phyloP scores from a whole-genome alignment of 2,329 filamentous ascomycete genomes.

The Davidsoniella australis region DNA sequence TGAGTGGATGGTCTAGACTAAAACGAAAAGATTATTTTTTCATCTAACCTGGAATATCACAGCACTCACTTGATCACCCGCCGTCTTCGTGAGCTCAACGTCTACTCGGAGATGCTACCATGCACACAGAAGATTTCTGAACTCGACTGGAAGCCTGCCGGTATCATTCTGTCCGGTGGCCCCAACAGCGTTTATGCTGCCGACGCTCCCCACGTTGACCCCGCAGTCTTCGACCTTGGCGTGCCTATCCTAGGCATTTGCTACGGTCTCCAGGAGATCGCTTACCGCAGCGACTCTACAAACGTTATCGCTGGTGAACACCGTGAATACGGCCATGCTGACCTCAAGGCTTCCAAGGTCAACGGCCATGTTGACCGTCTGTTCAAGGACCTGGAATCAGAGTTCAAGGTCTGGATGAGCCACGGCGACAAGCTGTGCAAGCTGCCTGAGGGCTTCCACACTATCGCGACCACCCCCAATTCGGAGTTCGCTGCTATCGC shows the following conservation, averaged over 20 bases:
- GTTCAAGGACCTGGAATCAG: conserved; percentile 56
- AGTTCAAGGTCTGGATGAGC: conserved; percentile 52
- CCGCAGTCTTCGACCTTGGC: conserved; percentile 58
- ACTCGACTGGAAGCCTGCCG: conserved; percentile 62
- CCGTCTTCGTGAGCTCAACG: conserved; percentile 58
- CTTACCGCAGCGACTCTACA: conserved; percentile 43
- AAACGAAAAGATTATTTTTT: neutral
- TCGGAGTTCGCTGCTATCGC: conserved; percentile 67
- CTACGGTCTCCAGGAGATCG: conserved; percentile 46
- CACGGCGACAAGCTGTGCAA: conserved; percentile 72
- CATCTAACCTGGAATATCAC: conserved; percentile 23
- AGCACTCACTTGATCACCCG: conserved; percentile 60
- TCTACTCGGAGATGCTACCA: conserved; percentile 77
- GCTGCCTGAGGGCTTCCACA: conserved; percentile 56
- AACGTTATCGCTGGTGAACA: conserved; percentile 32
- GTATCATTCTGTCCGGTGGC: conserved; percentile 45
- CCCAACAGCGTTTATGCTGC: conserved; percentile 66
- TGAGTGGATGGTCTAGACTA: neutral
- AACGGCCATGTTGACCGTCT: conserved; percentile 54
- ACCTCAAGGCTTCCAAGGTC: conserved; percentile 42
- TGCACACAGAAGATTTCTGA: conserved; percentile 71
- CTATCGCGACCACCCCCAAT: conserved; percentile 59
- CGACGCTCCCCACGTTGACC: conserved; percentile 59
- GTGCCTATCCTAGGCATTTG: conserved; percentile 40
- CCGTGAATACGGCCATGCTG: conserved; percentile 52